Base-by-base conservation (phyloP, 352 stramenopile species). In the Phytophthora hybrid region DNA sequence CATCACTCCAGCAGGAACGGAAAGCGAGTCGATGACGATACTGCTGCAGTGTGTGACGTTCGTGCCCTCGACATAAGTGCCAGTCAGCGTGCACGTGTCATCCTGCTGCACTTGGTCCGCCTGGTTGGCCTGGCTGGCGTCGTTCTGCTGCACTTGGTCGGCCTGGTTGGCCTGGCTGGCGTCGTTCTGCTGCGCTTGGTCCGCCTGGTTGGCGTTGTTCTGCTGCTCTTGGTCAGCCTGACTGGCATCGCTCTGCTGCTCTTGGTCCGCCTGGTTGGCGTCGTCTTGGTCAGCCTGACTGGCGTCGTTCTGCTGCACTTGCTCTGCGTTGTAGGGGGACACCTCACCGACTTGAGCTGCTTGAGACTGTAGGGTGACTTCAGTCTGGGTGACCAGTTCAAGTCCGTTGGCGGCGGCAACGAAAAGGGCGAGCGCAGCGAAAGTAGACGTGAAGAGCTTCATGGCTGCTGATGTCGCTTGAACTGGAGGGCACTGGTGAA, bases 1-100 rank as follows among this genome's bases (percentile, higher is more conserved):
- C 41, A 70, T 81, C 21, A 69, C 61, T 14, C 74, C 74, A 23
- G 66, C 68, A 21, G 73, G 73, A 5, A 80, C 74, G 6, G 19
- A 60, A 23, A 80, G 58, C 13, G 51, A 66, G 51, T 59, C 63
- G 56, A 78, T 73, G 39, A 68, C 34, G 49, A 80, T 72, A 16
- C n/a, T 62, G 21, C 44, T 41, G 59, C 74, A 80, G 23, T 59
- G 62, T 18, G 32, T 41, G 7, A 80, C 59, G 19, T 56, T 26
- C 11, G 46, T 67, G 41, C 61, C 69, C 18, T 31, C 49, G 23
- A 52, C 59, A 64, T 80, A 80, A 8, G 57, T 69, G n/a, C 74
- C 74, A 19, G 64, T 49, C 4, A 80, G 74, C 23, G 63, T 73
- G 51, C 73, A 80, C 4, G 19, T 16, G 18, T 19, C 37, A 21